Conservation (phyloP, 768 basidiomycete species). For the Russula emetica region DNA sequence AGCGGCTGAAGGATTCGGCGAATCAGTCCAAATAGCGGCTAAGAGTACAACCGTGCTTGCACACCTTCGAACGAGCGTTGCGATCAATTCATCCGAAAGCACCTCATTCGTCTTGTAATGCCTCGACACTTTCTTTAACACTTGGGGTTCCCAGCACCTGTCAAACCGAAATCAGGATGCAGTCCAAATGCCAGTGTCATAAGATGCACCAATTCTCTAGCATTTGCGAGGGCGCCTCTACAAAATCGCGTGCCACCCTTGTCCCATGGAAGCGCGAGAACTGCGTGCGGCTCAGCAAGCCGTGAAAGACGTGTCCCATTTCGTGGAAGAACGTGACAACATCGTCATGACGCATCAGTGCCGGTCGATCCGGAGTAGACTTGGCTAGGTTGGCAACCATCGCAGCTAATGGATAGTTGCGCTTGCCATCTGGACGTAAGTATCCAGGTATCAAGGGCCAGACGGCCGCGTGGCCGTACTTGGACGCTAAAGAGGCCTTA, state of each 20-base stretch:
- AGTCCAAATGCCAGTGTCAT: neutral
- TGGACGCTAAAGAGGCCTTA: constrained; percentile 46
- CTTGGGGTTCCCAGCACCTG: constrained; percentile 79
- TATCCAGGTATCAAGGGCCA: constrained; percentile 74
- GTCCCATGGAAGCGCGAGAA: constrained; percentile 82
- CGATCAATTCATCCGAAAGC: constrained; percentile 66
- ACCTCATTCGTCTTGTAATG: constrained; percentile 75
- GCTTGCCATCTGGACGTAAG: constrained; percentile 48
- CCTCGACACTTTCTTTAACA: constrained; percentile 71
- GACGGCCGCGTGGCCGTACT: constrained; percentile 85
- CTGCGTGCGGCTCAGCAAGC: constrained; percentile 61
- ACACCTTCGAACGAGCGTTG: constrained; percentile 75
- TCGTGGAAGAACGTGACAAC: constrained; percentile 92
- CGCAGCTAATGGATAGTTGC: constrained; percentile 68
- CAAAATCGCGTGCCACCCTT: constrained; percentile 74
- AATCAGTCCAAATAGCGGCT: neutral
- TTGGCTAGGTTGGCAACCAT: constrained; percentile 94
- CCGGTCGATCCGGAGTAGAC: constrained; percentile 72
- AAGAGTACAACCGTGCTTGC: constrained; percentile 12
- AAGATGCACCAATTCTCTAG: constrained; percentile 72
- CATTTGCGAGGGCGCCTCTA: constrained; percentile 91
- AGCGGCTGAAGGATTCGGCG: constrained; percentile 35
- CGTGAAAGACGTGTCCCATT: constrained; percentile 57
- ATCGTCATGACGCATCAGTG: constrained; percentile 81
- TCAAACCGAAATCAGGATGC: neutral